Conservation (phyloP, 768 basidiomycete species). For the Lentinula sp. region DNA sequence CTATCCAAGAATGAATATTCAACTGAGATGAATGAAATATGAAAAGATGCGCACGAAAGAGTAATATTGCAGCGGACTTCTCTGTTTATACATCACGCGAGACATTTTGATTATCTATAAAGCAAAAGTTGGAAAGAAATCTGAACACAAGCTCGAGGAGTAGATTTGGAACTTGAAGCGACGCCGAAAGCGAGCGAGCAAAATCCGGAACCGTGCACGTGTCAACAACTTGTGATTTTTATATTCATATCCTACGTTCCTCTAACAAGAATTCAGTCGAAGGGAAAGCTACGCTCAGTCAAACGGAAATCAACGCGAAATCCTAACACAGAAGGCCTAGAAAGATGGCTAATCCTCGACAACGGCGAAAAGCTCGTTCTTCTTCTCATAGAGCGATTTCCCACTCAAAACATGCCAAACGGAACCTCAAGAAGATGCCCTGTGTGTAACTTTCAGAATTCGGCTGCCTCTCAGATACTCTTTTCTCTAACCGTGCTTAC, state of each 20-base stretch:
- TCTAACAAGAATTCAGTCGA: neutral
- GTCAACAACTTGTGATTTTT: neutral
- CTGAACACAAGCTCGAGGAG: neutral
- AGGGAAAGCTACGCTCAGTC: neutral
- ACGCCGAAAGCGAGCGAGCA: neutral
- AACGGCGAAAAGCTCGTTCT: slow-evolving; percentile 81
- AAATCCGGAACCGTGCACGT: neutral
- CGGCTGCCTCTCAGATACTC: neutral
- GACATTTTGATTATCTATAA: slow-evolving; percentile 28
- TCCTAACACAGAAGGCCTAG: too few relatives aligned
- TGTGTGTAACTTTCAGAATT: slow-evolving; percentile 35
- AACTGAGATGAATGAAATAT: neutral
- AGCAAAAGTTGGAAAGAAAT: too few relatives aligned
- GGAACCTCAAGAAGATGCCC: slow-evolving; percentile 72
- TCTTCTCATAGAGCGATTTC: slow-evolving; percentile 67
- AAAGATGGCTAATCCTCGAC: slow-evolving; percentile 89
- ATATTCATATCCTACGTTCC: too few relatives aligned
- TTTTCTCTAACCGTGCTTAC: neutral
- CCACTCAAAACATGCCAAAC: slow-evolving; percentile 70
- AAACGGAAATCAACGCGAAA: neutral
- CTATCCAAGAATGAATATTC: slow-evolving; percentile 23
- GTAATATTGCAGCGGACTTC: slow-evolving; percentile 29
- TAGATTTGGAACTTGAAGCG: neutral
- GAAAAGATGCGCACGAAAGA: slow-evolving; percentile 26
- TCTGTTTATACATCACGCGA: slow-evolving; percentile 30